phyloP scores from a whole-genome alignment of 306 rosid species.

The Inga laurina region DNA sequence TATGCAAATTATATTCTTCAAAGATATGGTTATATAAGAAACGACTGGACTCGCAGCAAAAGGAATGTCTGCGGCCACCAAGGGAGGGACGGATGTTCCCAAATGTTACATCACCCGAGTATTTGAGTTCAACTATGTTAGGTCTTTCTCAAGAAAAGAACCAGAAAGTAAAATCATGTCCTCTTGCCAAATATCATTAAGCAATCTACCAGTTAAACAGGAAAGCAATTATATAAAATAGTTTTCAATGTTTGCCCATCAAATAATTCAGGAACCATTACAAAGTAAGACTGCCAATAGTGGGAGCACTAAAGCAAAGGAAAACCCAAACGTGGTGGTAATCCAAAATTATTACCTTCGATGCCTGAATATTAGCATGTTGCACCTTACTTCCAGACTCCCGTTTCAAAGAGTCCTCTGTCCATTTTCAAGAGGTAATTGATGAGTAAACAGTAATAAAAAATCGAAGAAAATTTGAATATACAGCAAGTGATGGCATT shows the following conservation, averaged over 20 bases:
- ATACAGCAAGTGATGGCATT: not conserved
- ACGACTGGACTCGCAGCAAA: not conserved
- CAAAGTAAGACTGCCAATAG: not conserved
- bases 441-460: not conserved
- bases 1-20: not conserved
- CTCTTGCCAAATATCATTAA: not conserved
- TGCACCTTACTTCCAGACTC: conserved; percentile 86
- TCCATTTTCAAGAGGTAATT: conserved; percentile 19
- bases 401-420: conserved; percentile 82
- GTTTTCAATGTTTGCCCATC: not conserved
- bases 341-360: conserved; percentile 51
- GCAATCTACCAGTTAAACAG: not conserved
- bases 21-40: not conserved
- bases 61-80: not conserved
- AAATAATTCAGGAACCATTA: not conserved
- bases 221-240: not conserved
- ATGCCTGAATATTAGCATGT: conserved; percentile 80
- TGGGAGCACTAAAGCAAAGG: not conserved
- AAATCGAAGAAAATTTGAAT: not conserved
- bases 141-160: not conserved
- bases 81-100: not conserved
- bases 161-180: not conserved
- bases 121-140: not conserved
- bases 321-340: not conserved
- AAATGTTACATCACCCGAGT: not conserved